phyloP scores from a whole-genome alignment of 1,284 basidiomycete species.

The Ustilago xerochloae region DNA sequence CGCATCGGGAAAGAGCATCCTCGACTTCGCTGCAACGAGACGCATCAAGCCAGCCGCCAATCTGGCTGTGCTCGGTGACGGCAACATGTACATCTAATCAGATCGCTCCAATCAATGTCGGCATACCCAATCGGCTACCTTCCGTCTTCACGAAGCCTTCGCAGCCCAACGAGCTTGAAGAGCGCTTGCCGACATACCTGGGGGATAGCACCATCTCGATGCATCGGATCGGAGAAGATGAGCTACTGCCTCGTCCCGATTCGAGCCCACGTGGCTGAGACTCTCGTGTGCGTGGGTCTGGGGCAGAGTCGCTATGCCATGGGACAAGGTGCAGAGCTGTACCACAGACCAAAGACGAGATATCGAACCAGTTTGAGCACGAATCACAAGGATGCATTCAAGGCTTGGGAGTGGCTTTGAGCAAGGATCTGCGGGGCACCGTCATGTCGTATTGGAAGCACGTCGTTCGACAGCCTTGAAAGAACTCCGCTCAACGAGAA shows the following conservation, averaged over 20 bases:
- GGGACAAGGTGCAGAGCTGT: background rate
- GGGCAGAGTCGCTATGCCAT: no score
- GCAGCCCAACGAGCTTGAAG: no score
- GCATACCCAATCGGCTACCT: background rate
- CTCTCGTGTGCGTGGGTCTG: background rate
- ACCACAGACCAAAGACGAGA: no score
- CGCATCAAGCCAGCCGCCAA: constrained; percentile 22
- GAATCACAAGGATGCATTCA: no score
- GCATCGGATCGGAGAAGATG: background rate
- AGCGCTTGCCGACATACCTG: no score
- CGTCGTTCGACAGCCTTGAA: background rate
- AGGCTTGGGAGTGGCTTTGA: no score
- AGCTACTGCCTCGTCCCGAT: constrained; percentile 11
- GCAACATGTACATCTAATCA: constrained; percentile 47
- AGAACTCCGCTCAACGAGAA: background rate
- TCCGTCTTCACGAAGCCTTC: no score
- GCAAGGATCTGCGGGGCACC: constrained; percentile 3
- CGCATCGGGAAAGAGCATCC: background rate
- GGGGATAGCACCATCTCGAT: background rate
- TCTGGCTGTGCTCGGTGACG: constrained; percentile 37
- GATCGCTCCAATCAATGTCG: background rate
- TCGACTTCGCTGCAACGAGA: constrained; percentile 34
- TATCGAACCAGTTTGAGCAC: no score
- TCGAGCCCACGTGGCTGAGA: constrained; percentile 4
- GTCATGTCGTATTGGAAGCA: constrained; percentile 10